Evolutionary conservation across 2,329 filamentous ascomycete genomes (phyloP), one percentile per base, ranked within the genome.

Genomic region (Fusarium sp.): DNA sequence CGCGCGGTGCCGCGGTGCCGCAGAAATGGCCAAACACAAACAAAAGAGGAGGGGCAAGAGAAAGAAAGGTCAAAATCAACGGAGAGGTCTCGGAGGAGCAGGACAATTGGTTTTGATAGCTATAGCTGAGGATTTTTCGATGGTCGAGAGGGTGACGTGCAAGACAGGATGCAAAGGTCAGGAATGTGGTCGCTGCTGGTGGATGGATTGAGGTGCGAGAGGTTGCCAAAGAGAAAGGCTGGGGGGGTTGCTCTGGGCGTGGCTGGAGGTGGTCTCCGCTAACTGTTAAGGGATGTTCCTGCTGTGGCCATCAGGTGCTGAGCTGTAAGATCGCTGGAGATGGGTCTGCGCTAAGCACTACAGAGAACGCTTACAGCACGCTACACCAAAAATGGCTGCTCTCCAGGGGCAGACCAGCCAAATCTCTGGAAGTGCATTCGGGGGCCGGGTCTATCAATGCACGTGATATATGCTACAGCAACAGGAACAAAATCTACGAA

Each of bases 191-290:
- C 66, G 60, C 46, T 25, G 58, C n/a, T n/a, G n/a, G n/a, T n/a
- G n/a, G n/a, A n/a, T n/a, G n/a, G n/a, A n/a, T n/a, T n/a, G n/a
- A n/a, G n/a, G n/a, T n/a, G n/a, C n/a, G n/a, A n/a, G n/a, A n/a
- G 39, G 55, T 38, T 60, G 58, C 41, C 53, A 72, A 68, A 67
- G 54, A 64, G 57, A 71, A 73, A 73, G 71, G 71, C 71, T 73
- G 71, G 71, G 70, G 68, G 62, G 53, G 46, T 61, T 49, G 60
- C 49, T 67, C 59, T 66, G 42, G 63, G 65, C 64, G 71, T 72
- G 71, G 71, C 71, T 73, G 71, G 69, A 65, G 59, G 65, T 55
- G 57, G 61, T 61, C 59, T 64, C 67, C 58, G 52, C 69, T 71
- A 70, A 59, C 63, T 70, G 50, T 44, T 66, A 66, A 66, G 61